Evolutionary conservation across 495 filamentous ascomycete genomes (phyloP).

Genomic region (Entonaema liquescens): DNA sequence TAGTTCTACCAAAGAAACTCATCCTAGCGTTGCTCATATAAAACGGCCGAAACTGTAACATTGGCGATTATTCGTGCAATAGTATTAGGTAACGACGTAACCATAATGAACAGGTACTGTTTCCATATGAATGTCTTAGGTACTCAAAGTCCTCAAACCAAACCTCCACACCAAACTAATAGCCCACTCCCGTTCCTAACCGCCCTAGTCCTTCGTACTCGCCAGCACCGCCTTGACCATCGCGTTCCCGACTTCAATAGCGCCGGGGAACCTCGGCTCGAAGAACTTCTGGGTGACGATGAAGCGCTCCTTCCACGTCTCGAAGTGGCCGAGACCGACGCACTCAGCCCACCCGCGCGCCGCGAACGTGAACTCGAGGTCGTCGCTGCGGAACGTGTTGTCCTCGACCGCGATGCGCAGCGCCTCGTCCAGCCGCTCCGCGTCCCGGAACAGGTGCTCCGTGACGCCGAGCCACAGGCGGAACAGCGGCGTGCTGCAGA

Average conservation of each 20-base stretch:
- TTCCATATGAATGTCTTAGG: neutral
- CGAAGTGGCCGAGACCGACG: conserved; percentile 88
- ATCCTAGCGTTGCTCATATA: too few relatives aligned
- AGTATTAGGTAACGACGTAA: neutral
- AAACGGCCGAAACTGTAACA: too few relatives aligned
- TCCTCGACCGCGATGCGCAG: conserved; percentile 88
- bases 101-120: neutral
- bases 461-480: conserved; percentile 97
- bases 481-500: conserved; percentile 98
- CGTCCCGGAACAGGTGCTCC: conserved; percentile 92
- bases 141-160: neutral
- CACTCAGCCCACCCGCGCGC: conserved; percentile 94
- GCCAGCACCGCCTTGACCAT: conserved; percentile 97
- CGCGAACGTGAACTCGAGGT: conserved; percentile 97
- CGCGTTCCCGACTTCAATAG: conserved; percentile 85
- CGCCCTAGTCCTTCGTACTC: conserved; percentile 58
- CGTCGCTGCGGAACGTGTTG: conserved; percentile 85
- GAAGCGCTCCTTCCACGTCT: conserved; percentile 88
- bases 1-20: too few relatives aligned
- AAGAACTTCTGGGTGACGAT: conserved; percentile 90
- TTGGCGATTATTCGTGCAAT: neutral
- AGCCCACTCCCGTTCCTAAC: neutral
- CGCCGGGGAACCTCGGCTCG: conserved; percentile 84
- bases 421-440: conserved; percentile 81
- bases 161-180: neutral